Conservation (phyloP, 164 flowering plant species). For the Pachysandra terminalis region DNA sequence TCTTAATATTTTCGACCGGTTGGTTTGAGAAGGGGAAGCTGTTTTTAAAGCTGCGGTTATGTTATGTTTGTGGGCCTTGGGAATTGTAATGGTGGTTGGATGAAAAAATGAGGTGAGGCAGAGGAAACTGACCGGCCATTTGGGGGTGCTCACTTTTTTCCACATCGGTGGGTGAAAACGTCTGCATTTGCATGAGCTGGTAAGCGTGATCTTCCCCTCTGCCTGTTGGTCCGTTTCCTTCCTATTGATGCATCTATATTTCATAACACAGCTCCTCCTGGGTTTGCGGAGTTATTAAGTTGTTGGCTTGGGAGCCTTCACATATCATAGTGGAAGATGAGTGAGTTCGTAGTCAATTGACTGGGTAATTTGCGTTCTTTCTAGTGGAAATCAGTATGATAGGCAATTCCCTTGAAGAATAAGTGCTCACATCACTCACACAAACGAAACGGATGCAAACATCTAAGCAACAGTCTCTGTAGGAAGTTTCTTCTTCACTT, state of each 20-base stretch:
- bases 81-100: background rate
- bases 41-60: background rate
- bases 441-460: no score
- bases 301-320: no score
- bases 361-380: no score
- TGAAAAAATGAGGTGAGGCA: background rate
- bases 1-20: background rate
- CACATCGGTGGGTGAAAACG: background rate
- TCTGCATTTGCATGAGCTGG: background rate
- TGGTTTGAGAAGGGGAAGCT: background rate
- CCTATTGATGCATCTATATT: background rate
- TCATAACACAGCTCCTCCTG: no score
- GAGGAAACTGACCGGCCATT: background rate
- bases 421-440: no score
- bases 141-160: background rate
- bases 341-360: no score
- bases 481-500: no score
- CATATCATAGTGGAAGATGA: no score
- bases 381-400: no score
- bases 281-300: no score
- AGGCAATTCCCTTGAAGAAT: no score
- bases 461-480: no score
- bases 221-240: background rate
- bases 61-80: background rate
- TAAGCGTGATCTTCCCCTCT: background rate